phyloP scores from a whole-genome alignment of 2,329 filamentous ascomycete species.

The Sporothrix curviconia region DNA sequence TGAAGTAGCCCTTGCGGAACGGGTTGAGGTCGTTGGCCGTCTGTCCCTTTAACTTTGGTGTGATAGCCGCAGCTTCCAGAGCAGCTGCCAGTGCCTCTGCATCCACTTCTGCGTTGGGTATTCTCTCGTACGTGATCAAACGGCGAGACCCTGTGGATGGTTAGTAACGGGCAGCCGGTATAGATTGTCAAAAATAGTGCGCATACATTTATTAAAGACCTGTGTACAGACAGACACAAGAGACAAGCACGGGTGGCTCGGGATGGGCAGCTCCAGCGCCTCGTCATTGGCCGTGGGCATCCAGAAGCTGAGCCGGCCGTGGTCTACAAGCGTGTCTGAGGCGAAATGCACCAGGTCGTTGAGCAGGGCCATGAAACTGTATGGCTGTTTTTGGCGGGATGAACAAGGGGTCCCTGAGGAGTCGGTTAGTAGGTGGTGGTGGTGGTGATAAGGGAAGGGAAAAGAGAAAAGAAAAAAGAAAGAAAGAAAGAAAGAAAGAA shows the following conservation, averaged over 20 bases:
- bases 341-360: constrained; percentile 85
- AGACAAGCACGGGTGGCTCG: constrained; percentile 67
- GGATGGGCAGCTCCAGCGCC: constrained; percentile 68
- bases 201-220: constrained; percentile 75
- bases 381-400: constrained; percentile 85
- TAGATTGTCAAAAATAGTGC: neutral
- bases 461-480: too few species aligned
- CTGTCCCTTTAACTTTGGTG: constrained; percentile 33
- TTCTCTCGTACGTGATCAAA: constrained; percentile 76
- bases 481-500: neutral
- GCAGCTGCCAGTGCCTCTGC: constrained; percentile 30
- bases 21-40: constrained; percentile 55
- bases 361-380: constrained; percentile 85
- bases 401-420: constrained; percentile 47
- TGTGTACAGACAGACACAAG: constrained; percentile 74
- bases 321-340: constrained; percentile 65
- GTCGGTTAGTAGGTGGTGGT: neutral
- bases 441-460: too few species aligned
- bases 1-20: constrained; percentile 54
- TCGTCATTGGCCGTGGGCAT: constrained; percentile 87
- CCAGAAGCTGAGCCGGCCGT: constrained; percentile 85
- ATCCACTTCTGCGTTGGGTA: constrained; percentile 54
- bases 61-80: constrained; percentile 24
- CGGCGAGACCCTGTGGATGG: constrained; percentile 68
- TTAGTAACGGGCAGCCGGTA: neutral